Evolutionary conservation across 345 rosid species (phyloP).

Genomic region (Linum lewisii): DNA sequence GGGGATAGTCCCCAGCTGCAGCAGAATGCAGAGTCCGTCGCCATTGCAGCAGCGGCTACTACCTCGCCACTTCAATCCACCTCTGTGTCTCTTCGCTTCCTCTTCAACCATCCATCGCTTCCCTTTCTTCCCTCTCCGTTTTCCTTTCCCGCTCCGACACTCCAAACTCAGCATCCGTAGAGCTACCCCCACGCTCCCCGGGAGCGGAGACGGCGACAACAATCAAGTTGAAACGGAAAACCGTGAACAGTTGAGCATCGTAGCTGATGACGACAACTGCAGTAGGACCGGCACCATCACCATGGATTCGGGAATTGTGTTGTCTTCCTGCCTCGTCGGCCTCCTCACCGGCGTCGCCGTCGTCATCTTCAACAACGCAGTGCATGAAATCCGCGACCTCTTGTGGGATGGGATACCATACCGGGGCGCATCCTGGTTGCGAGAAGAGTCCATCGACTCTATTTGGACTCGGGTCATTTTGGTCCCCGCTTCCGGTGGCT

Average conservation of each 20-base stretch:
- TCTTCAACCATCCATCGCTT: not conserved
- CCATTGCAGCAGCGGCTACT: not conserved
- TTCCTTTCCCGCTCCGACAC: not conserved
- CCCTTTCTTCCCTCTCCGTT: not conserved
- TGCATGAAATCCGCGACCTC: constrained; percentile 67
- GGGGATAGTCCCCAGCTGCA: too few species aligned
- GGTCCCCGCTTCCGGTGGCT: constrained; percentile 71
- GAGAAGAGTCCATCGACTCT: constrained; percentile 55
- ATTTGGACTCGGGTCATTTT: constrained; percentile 51
- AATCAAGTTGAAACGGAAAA: not conserved
- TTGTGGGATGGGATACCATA: constrained; percentile 87
- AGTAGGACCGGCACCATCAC: not conserved
- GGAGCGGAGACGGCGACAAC: not conserved
- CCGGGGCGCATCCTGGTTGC: constrained; percentile 76
- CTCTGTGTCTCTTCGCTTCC: not conserved
- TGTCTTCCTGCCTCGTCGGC: constrained; percentile 66
- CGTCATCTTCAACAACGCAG: constrained; percentile 65
- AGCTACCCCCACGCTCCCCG: not conserved
- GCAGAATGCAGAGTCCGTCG: not conserved
- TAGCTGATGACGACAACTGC: not conserved
- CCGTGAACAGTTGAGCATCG: not conserved
- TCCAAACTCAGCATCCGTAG: too few species aligned
- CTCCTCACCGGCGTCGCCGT: constrained; percentile 68
- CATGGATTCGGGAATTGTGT: constrained; percentile 20
- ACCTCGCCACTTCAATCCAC: not conserved